Evolutionary conservation across 306 rosid genomes (phyloP).

Genomic region (Vigna mungo): DNA sequence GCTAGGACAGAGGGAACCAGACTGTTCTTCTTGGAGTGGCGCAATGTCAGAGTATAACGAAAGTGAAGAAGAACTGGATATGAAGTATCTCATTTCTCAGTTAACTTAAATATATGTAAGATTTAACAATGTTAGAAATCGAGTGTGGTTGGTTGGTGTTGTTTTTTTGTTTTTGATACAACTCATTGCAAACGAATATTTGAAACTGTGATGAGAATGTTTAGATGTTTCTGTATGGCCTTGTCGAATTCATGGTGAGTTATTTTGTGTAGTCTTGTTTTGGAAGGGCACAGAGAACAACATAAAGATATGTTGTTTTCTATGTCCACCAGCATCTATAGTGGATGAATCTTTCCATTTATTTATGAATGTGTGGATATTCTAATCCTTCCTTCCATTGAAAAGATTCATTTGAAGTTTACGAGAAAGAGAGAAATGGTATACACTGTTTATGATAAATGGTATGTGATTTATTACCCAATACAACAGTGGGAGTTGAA

Average conservation of each 20-base stretch:
- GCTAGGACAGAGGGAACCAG: conserved; percentile 45
- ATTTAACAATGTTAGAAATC: background rate
- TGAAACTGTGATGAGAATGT: background rate
- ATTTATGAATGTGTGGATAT: no score
- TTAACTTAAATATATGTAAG: background rate
- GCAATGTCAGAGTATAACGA: background rate
- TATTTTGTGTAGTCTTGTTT: background rate
- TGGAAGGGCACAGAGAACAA: background rate
- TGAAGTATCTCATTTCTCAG: conserved; percentile 6
- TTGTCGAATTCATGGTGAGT: background rate
- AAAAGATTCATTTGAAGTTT: no score
- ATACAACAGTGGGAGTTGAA: no score
- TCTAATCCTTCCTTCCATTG: no score
- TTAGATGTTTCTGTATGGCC: background rate
- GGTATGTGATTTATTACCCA: no score
- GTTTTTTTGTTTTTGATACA: background rate
- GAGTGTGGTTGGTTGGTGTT: no score
- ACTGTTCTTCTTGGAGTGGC: background rate
- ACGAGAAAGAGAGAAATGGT: no score
- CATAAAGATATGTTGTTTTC: background rate
- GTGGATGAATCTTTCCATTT: background rate
- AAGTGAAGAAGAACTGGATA: background rate
- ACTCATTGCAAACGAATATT: background rate
- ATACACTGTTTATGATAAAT: no score
- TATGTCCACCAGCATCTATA: background rate